phyloP scores from a whole-genome alignment of 306 rosid species.

The Inga laurina region DNA sequence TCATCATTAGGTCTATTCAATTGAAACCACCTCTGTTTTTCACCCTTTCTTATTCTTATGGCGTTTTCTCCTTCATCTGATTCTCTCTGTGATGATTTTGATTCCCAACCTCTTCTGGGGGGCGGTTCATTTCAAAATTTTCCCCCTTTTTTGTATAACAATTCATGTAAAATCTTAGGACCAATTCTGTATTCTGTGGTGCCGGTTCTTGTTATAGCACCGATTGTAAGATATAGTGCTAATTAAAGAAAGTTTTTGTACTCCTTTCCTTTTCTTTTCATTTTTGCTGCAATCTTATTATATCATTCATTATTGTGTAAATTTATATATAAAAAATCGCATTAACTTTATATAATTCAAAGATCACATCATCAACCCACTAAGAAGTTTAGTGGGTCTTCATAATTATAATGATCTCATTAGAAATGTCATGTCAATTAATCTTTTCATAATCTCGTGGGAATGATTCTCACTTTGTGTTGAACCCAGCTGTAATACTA shows the following conservation, averaged over 20 bases:
- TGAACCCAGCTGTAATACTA: slow-evolving; percentile 82
- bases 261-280: background rate
- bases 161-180: slow-evolving; percentile 74
- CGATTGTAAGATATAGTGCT: slow-evolving; percentile 71
- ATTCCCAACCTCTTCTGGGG: slow-evolving; percentile 44
- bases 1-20: slow-evolving; percentile 3
- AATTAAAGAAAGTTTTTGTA: slow-evolving; percentile 44
- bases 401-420: slow-evolving; percentile 32
- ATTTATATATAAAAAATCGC: background rate
- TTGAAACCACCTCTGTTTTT: background rate
- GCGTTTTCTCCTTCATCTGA: background rate
- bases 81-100: slow-evolving; percentile 39
- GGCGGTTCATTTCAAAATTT: slow-evolving; percentile 29
- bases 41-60: background rate
- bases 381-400: slow-evolving; percentile 38
- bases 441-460: slow-evolving; percentile 56
- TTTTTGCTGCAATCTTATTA: background rate
- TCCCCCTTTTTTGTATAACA: slow-evolving; percentile 26
- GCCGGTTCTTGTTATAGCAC: slow-evolving; percentile 53
- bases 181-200: slow-evolving; percentile 60
- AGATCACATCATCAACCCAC: slow-evolving; percentile 46
- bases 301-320: background rate
- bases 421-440: slow-evolving; percentile 68
- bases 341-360: slow-evolving; percentile 39
- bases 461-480: slow-evolving; percentile 65